Evolutionary conservation across 768 basidiomycete species (phyloP), one percentile per base, ranked within the genome.

Genomic region (Amanita inopinata): DNA sequence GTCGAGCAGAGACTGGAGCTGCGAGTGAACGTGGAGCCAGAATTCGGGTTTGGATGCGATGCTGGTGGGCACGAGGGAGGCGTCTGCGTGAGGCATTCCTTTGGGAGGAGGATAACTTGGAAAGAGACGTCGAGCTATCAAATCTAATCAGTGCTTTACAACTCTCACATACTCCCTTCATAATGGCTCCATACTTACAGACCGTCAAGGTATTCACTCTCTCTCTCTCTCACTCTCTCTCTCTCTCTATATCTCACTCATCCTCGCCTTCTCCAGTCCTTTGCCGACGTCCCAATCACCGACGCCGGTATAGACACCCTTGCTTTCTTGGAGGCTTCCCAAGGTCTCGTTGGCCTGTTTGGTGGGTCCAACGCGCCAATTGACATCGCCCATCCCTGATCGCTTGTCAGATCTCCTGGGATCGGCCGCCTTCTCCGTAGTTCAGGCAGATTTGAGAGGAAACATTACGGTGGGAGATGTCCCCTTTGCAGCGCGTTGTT

Each of bases 311-410:
- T 98, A 58, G 82, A 98, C 59, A 98, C 96, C 11, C 59, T 76
- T 33, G 67, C 71, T 36, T 99, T 98, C 67, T 72, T 93, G 52
- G 81, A 94, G 53, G 96, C 94, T 5, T 70, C 87, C 1, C 73
- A 85, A 44, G 94, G 91, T 28, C 73, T 99, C 34, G 83, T 92
- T 46, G 80, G 82, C 45, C 66, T 98, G 53, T 96, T 99, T 59
- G 90, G 94, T 96, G 51, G 45, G 76, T 59, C 22, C 25, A 5
- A 11, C 20, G n/a, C 15, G 33, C 7, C 9, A 35, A 11, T 25
- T 23, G 19, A 33, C 28, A 19, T 35, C 15, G 18, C 27, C n/a
- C 28, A 41, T 10, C 35, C 35, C 17, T 19, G 31, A 28, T 25
- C 40, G 14, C 5, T 28, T 24, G 35, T 9, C 11, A 94, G 91